Conservation (phyloP, 371 early-diverging fungal species). For the Circinella umbellata region DNA sequence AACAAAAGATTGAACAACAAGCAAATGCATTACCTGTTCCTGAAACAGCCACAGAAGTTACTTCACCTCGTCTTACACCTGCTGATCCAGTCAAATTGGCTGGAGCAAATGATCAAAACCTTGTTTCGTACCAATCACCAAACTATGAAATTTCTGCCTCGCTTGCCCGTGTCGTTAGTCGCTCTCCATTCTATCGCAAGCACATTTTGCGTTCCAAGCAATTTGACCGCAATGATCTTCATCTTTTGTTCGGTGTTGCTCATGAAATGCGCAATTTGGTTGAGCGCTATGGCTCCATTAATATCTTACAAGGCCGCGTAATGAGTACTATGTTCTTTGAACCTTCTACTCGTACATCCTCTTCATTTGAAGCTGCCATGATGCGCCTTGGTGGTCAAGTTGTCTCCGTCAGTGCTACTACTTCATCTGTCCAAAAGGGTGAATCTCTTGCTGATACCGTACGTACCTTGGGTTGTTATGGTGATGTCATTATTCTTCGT, state of each 20-base stretch:
- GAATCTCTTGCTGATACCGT: slow-evolving; percentile 95
- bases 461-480: slow-evolving; percentile 90
- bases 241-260: slow-evolving; percentile 94
- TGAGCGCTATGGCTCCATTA: slow-evolving; percentile 84
- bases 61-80: slow-evolving; percentile 19
- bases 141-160: slow-evolving; percentile 66
- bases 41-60: slow-evolving; percentile 20
- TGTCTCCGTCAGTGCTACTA: slow-evolving; percentile 80
- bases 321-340: slow-evolving; percentile 96
- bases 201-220: slow-evolving; percentile 90
- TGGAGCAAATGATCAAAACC: slow-evolving; percentile 41
- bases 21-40: slow-evolving; percentile 15
- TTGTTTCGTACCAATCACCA: slow-evolving; percentile 38
- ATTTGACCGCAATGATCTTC: slow-evolving; percentile 90
- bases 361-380: slow-evolving; percentile 96
- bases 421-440: slow-evolving; percentile 93
- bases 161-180: slow-evolving; percentile 64
- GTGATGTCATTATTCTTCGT: slow-evolving; percentile 90
- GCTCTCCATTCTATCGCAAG: slow-evolving; percentile 92
- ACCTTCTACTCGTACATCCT: slow-evolving; percentile 93
- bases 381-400: slow-evolving; percentile 91
- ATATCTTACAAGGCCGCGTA: slow-evolving; percentile 87
- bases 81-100: slow-evolving; percentile 38
- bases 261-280: slow-evolving; percentile 95
- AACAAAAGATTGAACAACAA: slow-evolving; percentile 14